Conservation (phyloP, 192 early-diverging fungal genomes). For the Coemansia erecta region DNA sequence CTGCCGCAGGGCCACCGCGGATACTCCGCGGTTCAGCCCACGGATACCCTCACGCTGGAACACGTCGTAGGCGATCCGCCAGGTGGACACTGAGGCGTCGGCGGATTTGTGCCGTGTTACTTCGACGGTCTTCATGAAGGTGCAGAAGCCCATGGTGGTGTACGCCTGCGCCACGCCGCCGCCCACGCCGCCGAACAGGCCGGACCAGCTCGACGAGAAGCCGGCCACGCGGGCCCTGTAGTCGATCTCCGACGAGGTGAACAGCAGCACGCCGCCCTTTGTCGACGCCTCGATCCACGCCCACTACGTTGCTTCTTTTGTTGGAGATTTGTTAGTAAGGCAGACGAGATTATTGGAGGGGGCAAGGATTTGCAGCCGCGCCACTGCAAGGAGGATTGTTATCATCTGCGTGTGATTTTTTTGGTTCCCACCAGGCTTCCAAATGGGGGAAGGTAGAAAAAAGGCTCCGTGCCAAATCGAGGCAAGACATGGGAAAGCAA, state of each 20-base stretch:
- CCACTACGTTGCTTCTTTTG: constrained; percentile 30
- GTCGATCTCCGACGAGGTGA: constrained; percentile 72
- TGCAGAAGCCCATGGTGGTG: constrained; percentile 99
- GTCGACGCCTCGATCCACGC: constrained; percentile 81
- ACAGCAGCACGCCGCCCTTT: constrained; percentile 78
- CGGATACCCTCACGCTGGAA: constrained; percentile 89
- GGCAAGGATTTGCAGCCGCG: no score
- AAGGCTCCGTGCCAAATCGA: constrained; percentile 30
- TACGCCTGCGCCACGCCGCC: constrained; percentile 96
- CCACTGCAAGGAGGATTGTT: no score
- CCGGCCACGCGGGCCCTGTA: constrained; percentile 53
- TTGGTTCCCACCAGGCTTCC: background rate
- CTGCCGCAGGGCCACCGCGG: constrained; percentile 95
- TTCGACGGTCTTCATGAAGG: constrained; percentile 99
- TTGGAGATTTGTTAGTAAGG: no score
- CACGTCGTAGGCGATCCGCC: constrained; percentile 84
- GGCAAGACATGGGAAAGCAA: constrained; percentile 43
- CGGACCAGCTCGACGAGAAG: constrained; percentile 59
- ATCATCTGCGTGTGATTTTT: no score
- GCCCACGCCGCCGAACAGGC: constrained; percentile 89
- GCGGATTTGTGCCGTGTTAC: constrained; percentile 92
- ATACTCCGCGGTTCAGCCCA: constrained; percentile 98
- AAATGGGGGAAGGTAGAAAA: background rate
- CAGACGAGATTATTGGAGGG: no score
- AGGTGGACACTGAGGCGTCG: constrained; percentile 67